These are phyloP conservation scores for Fusarium algeriense DNA, from an alignment of 2,329 filamentous ascomycete genomes.

Conservation along the genomic window DNA sequence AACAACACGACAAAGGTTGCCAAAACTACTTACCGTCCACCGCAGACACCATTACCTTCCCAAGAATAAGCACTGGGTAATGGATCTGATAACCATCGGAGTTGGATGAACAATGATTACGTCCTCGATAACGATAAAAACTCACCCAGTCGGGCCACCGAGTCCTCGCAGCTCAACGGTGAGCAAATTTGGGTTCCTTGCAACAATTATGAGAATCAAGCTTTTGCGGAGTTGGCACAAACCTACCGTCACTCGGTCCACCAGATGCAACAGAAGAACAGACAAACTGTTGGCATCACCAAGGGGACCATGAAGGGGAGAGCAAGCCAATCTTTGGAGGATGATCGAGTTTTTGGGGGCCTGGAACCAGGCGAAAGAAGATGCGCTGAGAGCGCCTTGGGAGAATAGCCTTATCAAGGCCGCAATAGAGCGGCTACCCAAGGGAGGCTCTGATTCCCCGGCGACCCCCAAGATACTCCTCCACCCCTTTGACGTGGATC, in stretches of 20 bases:
- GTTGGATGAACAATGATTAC: not conserved
- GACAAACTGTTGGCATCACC: not conserved
- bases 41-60: not conserved
- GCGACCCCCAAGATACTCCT: too few relatives aligned
- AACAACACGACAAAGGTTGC: not conserved
- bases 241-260: not conserved
- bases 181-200: too few relatives aligned
- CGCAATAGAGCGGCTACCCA: not conserved
- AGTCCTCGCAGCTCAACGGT: fast-evolving
- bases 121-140: not conserved
- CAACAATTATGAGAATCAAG: not conserved
- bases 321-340: not conserved
- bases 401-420: not conserved
- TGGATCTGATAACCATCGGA: not conserved
- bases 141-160: fast-evolving
- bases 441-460: fast-evolving
- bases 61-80: not conserved
- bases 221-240: not conserved
- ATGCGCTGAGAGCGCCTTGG: not conserved
- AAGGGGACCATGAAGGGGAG: not conserved
- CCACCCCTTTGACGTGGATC: not conserved
- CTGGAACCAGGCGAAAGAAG: not conserved
- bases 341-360: not conserved
- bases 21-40: not conserved
- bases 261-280: not conserved